These are phyloP conservation scores for Middelhovenomyces tepae DNA, from an alignment of 805 yeast species.

Conservation along the genomic window DNA sequence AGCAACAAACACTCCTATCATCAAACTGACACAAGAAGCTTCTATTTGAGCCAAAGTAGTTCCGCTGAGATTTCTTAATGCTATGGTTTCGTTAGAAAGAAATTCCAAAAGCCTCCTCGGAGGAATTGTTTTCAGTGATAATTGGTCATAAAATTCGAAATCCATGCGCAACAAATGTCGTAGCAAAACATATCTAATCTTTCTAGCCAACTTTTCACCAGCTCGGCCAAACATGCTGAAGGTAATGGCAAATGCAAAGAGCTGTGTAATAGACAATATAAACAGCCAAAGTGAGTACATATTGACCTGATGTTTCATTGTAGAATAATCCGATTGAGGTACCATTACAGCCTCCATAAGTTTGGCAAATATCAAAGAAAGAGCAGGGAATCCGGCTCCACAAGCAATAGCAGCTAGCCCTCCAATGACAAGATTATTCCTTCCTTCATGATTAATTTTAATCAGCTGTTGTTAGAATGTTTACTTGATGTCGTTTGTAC, in stretches of 20 bases:
- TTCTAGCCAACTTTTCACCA: constrained; percentile 23
- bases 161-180: constrained; percentile 26
- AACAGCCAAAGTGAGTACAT: constrained; percentile 22
- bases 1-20: constrained; percentile 28
- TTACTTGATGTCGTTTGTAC: not conserved
- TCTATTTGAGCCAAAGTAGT: constrained; percentile 28
- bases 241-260: constrained; percentile 15
- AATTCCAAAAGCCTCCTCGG: no score
- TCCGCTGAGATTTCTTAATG: constrained; percentile 28
- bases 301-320: constrained; percentile 25
- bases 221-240: constrained; percentile 16
- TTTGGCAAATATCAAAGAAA: constrained; percentile 27
- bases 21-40: constrained; percentile 24
- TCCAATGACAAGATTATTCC: constrained; percentile 15
- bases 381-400: constrained; percentile 27
- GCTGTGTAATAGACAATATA: constrained; percentile 20
- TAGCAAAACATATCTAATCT: constrained; percentile 23
- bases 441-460: constrained; percentile 19
- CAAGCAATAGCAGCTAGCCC: constrained; percentile 15
- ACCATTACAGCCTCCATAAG: constrained; percentile 24
- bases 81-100: constrained; percentile 28
- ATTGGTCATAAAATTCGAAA: constrained; percentile 23
- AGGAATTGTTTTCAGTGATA: no score
- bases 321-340: constrained; percentile 17
- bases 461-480: constrained; percentile 11